Evolutionary conservation across 495 filamentous ascomycete species (phyloP).

Genomic region (Aspergillus sclerotiicarbonarius): DNA sequence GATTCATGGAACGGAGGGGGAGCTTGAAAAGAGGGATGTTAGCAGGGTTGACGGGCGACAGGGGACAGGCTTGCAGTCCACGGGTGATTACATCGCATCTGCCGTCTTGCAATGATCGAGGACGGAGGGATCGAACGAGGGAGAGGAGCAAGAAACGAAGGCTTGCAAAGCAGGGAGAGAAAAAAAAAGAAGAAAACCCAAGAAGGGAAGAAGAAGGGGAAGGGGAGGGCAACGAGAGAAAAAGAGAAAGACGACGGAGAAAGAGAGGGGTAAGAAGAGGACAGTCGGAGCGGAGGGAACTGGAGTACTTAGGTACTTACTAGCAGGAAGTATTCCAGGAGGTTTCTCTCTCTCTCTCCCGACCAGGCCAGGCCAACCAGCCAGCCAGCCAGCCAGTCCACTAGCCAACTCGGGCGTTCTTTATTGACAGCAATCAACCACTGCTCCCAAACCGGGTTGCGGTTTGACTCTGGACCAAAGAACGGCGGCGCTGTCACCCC

Average conservation of each 20-base stretch:
- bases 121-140: constrained; percentile 21
- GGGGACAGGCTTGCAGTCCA: constrained; percentile 23
- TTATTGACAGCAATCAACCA: neutral
- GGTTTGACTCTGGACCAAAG: neutral
- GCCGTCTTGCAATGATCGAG: constrained; percentile 18
- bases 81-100: constrained; percentile 39
- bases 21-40: constrained; percentile 5
- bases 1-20: constrained; percentile 5
- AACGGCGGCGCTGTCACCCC: neutral
- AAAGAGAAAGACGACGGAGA: neutral
- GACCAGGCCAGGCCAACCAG: neutral
- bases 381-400: neutral
- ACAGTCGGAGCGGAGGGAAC: neutral
- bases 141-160: constrained; percentile 5
- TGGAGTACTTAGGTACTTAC: neutral
- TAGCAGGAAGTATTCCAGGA: no score
- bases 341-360: no score
- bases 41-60: constrained; percentile 18
- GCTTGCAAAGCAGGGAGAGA: neutral
- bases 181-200: constrained; percentile 1
- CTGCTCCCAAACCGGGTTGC: neutral
- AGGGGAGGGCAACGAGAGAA: constrained; percentile 3
- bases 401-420: neutral
- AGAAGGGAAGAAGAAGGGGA: neutral
- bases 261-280: constrained; percentile 1